phyloP scores from a whole-genome alignment of 2,329 filamentous ascomycete species.

The Ascochyta clinopodiicola region DNA sequence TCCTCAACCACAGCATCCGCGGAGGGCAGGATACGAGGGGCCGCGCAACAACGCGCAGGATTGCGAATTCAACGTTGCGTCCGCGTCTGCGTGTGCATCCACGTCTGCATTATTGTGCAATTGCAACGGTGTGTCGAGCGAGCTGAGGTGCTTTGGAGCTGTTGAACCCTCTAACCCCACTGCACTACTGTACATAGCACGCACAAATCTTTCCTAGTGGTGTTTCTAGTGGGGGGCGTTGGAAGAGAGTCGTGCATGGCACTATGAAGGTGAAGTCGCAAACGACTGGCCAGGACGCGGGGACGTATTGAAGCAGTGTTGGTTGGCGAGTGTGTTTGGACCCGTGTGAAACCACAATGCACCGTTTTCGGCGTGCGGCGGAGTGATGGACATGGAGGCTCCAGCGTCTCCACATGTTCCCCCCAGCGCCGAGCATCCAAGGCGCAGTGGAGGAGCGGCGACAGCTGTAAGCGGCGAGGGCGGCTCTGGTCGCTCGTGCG shows the following conservation, averaged over 20 bases:
- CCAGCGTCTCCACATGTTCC: constrained; percentile 21
- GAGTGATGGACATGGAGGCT: constrained; percentile 3
- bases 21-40: constrained; percentile 4
- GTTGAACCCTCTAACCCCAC: constrained; percentile 19
- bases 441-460: background rate
- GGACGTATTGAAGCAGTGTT: background rate
- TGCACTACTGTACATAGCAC: background rate
- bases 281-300: background rate
- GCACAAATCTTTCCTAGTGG: background rate
- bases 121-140: constrained; percentile 1
- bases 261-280: background rate
- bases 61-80: too few relatives aligned
- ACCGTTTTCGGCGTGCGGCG: constrained; percentile 11
- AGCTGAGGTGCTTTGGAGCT: constrained; percentile 4
- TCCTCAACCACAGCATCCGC: background rate
- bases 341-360: background rate
- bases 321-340: constrained; percentile 3
- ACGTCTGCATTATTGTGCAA: background rate
- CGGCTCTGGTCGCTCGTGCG: constrained; percentile 11
- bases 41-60: constrained; percentile 1
- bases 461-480: constrained; percentile 8
- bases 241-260: constrained; percentile 1
- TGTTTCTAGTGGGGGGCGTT: constrained; percentile 8
- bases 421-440: constrained; percentile 12
- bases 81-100: background rate